Evolutionary conservation across 1,284 basidiomycete species (phyloP).

Genomic region (Sporisorium graminicola): DNA sequence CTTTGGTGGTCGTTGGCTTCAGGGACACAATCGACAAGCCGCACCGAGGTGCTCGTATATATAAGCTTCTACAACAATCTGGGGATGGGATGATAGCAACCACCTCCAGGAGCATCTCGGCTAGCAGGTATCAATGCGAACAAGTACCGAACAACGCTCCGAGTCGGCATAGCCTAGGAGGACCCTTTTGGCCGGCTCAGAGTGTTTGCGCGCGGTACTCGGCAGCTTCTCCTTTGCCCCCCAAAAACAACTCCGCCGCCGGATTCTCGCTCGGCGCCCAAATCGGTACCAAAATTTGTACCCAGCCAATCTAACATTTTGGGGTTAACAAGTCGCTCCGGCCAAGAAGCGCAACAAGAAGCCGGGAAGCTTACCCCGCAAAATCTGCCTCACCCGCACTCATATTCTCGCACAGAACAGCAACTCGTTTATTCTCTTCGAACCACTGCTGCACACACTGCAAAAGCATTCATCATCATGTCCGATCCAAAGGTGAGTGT

Average conservation of each 20-base stretch:
- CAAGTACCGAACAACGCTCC: constrained; percentile 11
- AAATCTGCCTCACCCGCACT: not conserved
- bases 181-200: not conserved
- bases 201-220: not conserved
- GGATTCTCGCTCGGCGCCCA: constrained; percentile 8
- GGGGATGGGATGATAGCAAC: not conserved
- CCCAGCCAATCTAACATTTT: not conserved
- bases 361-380: not conserved
- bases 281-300: constrained; percentile 10
- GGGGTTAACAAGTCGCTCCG: not conserved
- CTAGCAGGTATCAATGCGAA: not conserved
- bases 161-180: not conserved
- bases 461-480: constrained; percentile 15
- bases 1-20: not conserved
- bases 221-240: not conserved
- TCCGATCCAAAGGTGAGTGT: constrained; percentile 36
- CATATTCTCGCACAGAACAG: not conserved
- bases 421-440: not conserved
- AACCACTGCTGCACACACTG: too few species aligned
- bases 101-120: not conserved
- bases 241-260: not conserved
- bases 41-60: not conserved
- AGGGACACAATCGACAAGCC: not conserved
- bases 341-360: not conserved
- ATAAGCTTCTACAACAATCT: not conserved